Evolutionary conservation across 2,329 filamentous ascomycete species (phyloP), one percentile per base, ranked within the genome.

Genomic region (Fusarium gaditjirri): DNA sequence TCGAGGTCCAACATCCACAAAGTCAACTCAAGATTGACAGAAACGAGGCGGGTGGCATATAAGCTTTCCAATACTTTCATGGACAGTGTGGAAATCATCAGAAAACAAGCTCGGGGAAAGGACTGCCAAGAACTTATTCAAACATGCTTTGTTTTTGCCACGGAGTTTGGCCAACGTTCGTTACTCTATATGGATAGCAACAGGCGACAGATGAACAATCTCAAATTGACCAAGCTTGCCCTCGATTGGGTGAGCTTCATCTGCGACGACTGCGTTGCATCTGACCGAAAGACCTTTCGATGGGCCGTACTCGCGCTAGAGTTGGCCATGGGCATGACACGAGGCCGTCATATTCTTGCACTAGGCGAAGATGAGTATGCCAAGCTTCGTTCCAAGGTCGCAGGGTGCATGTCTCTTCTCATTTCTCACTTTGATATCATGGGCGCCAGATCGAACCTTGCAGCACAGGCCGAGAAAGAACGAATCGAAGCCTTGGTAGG

Each of bases 341-440:
- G 94, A 57, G 96, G 96, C 16, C 92, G 95, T 65, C 95, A 97
- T 77, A 97, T 99, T 52, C 84, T 99, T n/a, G 93, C 92, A 2
- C 90, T 99, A 66, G 94, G 92, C 43, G 94, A 97, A 65, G 89
- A 92, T 43, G 95, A 99, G 78, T 99, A 97, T 80, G 89, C 91
- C 10, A 91, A 88, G 71, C 85, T 99, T 70, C 90, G 95, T 47
- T 87, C 90, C 64, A 98, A 98, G 81, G 96, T 99, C 9, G 94
- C 94, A 13, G 95, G 95, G 1, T 99, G 96, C 81, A 99, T 99
- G 96, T 95, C 94, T 25, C 88, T 99, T 29, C 86, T 99, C 53
- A 98, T 99, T 74, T 98, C 95, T 14, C 96, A 99, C 82, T 99
- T 99, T 77, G 96, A 99, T 81, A 98, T 99, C 82, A 97, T 99